phyloP scores from a whole-genome alignment of 1,139 yeast species.

The Magnusiomyces magnusii region DNA sequence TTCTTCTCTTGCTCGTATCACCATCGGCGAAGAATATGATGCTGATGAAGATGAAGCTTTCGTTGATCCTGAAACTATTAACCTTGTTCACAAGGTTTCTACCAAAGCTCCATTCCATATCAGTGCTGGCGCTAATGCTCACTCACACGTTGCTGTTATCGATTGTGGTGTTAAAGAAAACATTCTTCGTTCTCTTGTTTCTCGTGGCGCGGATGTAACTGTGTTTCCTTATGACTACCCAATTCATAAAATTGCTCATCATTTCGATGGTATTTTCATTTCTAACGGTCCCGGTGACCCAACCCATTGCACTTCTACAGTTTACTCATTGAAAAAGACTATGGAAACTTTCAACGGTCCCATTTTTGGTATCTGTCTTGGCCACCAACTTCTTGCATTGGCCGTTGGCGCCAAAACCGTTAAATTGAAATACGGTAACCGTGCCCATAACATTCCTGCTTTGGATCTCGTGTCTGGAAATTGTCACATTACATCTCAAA shows the following conservation, averaged over 20 bases:
- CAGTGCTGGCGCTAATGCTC: constrained; percentile 46
- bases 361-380: constrained; percentile 93
- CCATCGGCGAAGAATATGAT: constrained; percentile 84
- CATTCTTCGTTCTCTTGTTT: constrained; percentile 83
- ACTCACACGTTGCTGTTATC: constrained; percentile 77
- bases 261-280: constrained; percentile 89
- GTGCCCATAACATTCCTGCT: constrained; percentile 98
- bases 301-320: constrained; percentile 80
- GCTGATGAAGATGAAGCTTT: constrained; percentile 90
- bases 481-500: constrained; percentile 96
- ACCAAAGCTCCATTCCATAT: constrained; percentile 94
- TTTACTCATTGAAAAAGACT: constrained; percentile 62
- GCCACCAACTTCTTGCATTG: constrained; percentile 90
- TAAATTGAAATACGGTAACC: constrained; percentile 93
- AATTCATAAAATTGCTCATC: constrained; percentile 80
- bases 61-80: constrained; percentile 85
- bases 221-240: constrained; percentile 96
- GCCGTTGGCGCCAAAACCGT: constrained; percentile 92
- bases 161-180: constrained; percentile 99
- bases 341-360: constrained; percentile 71
- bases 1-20: constrained; percentile 81
- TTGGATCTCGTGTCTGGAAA: constrained; percentile 81
- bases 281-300: constrained; percentile 99
- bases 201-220: constrained; percentile 93
- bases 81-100: constrained; percentile 87